These are phyloP conservation scores for Arachis hypogaea DNA, from an alignment of 306 rosid species.

Conservation along the genomic window DNA sequence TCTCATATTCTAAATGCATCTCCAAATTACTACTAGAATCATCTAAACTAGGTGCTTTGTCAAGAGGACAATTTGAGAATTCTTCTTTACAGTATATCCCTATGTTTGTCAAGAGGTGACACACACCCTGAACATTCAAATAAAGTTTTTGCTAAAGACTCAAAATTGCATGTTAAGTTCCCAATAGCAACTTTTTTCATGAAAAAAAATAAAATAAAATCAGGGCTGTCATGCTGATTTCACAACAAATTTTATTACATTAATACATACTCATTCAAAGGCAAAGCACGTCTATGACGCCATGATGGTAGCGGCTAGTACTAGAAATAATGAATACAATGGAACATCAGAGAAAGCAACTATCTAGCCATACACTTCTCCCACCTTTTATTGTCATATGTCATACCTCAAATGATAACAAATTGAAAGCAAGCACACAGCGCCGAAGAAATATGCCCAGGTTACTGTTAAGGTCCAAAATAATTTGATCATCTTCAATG, in stretches of 20 bases:
- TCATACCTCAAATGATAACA: slow-evolving; percentile 83
- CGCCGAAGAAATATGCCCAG: slow-evolving; percentile 88
- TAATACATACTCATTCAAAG: slow-evolving; percentile 21
- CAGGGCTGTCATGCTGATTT: background rate
- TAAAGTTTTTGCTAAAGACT: slow-evolving; percentile 2
- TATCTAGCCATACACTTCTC: background rate
- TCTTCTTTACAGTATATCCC: slow-evolving; percentile 79
- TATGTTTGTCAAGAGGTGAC: slow-evolving; percentile 81
- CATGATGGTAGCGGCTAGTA: too few relatives aligned
- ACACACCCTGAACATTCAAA: slow-evolving; percentile 72
- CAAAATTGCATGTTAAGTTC: slow-evolving; percentile 6
- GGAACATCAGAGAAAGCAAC: slow-evolving; percentile 18
- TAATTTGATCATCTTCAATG: slow-evolving; percentile 76
- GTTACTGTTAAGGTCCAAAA: slow-evolving; percentile 82
- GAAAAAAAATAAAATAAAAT: background rate
- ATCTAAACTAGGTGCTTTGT: slow-evolving; percentile 66
- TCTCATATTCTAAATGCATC: slow-evolving; percentile 74
- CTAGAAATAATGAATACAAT: too few relatives aligned
- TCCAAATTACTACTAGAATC: slow-evolving; percentile 75
- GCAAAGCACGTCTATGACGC: too few relatives aligned
- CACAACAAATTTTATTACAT: slow-evolving; percentile 10
- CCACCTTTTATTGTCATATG: slow-evolving; percentile 12
- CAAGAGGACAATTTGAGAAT: slow-evolving; percentile 60
- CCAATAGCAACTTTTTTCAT: background rate
- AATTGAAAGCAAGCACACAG: slow-evolving; percentile 85